Evolutionary conservation across 192 early-diverging fungal genomes (phyloP), one percentile per base, ranked within the genome.

Genomic region (Podila verticillata): DNA sequence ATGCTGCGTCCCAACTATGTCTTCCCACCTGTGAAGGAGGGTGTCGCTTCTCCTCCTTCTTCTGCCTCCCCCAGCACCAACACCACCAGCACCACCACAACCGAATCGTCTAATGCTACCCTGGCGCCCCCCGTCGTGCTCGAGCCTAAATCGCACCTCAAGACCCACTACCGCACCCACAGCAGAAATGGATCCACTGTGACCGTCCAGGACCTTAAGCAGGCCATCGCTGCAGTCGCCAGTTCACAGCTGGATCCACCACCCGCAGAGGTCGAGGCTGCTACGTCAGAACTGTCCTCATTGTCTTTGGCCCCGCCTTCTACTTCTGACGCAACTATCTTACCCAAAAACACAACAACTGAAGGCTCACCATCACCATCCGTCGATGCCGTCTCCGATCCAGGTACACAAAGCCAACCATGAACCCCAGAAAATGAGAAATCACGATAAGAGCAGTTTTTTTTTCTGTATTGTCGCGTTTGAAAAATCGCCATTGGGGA

Each of bases 101-200:
- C 24, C 4, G 51, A n/a, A 24, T n/a, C 24, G 2, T 54, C 51
- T 7, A 7, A 1, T 8, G 51, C 20, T 2, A 24, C 51, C 22
- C 22, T 54, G 24, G 51, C 51, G 17, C 51, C 51, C 8, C 51
- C 51, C 2, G 51, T 10, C 51, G 51, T 54, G 51, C 22, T 54
- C 22, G 51, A 54, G 22, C 22, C 51, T 24, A 54, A 54, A 26
- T 54, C 71, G 61, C 77, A 80, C 26, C 77, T 80, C 70, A 80
- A 72, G 70, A 80, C 77, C 17, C 77, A 80, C 26, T 80, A 72
- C 39, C 77, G 77, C 56, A 80, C 77, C 17, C 77, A 80, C 61
- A 72, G 70, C 29, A 58, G 77, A 13, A 80, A 80, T 32, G 77
- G 77, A 24, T 80, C 77, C 15, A 80, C 77, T 2, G 77, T 80